Base-by-base conservation (phyloP, 2,329 filamentous ascomycete genomes). In the Tolypocladium tropicale region DNA sequence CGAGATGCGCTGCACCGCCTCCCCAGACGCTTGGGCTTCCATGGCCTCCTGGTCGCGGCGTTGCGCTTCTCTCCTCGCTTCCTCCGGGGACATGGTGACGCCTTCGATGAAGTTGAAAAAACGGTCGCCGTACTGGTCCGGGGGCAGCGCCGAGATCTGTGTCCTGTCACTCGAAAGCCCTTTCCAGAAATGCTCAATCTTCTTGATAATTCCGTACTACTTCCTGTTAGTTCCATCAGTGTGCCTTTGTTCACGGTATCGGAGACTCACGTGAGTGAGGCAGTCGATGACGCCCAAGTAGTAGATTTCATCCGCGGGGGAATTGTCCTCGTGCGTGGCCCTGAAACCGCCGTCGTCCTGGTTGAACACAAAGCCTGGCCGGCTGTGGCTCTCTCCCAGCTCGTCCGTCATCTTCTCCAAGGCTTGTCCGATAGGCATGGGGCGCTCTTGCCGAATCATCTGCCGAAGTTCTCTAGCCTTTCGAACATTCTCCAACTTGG, bases 231-330 rank as follows among this genome's bases (percentile, higher is more conserved):
- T 52, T 56, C 74, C 65, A 70, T 66, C 58, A 6, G 41, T 41
- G 67, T 58, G 55, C 30, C 34, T 48, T 36, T 18, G 34, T 33
- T 14, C 21, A 18, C 11, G n/a, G 6, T 43, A 3, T 43, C 2
- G 9, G 21, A 4, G 54, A 82, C 89, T 83, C 80, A 95, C 91
- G 70, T 96, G 90, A 64, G 94, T 99, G 65, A 99, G 78, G 71
- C 94, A 99, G 73, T 99, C 94, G 70, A 99, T 99, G 64, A 99
- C 95, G 37, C 94, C 95, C 9, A 99, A 83, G 69, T 99, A 99
- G 72, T 99, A 99, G 46, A 99, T 91, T 72, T 96, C 90, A 55
- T 96, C 90, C 2, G 88, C 92, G 1, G 89, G 84, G 18, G 77
- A 75, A 60, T 95, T 88, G 71, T 96, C 85, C 70, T 96, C 91